A percentile compares a stretch with the other conserved stretches of the same genome.
phyloP scores from a whole-genome alignment of 768 basidiomycete species.

The Tricholoma terreum region DNA sequence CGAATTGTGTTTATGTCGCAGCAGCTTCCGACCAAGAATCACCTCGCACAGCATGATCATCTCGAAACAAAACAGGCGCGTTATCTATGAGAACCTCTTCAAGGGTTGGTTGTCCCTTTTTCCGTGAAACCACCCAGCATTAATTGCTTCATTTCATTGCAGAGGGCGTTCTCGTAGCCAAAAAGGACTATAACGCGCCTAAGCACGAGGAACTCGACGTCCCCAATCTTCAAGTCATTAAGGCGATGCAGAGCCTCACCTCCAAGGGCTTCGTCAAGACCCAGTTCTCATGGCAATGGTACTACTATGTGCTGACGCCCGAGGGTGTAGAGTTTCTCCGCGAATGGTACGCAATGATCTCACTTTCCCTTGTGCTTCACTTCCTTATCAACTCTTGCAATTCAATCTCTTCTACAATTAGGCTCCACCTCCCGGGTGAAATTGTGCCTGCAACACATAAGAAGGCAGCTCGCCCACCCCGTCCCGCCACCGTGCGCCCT shows the following conservation, averaged over 20 bases:
- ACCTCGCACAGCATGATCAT: constrained; percentile 82
- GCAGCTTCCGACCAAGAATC: constrained; percentile 34
- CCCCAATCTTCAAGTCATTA: constrained; percentile 69
- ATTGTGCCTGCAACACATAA: constrained; percentile 98
- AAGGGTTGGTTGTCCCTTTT: constrained; percentile 62
- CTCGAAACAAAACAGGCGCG: constrained; percentile 89
- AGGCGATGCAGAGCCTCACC: constrained; percentile 66
- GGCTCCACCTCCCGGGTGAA: constrained; percentile 92
- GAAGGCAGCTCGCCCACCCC: constrained; percentile 86
- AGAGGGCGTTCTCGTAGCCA: constrained; percentile 98
- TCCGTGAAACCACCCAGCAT: neutral
- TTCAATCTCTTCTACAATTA: constrained; percentile 30
- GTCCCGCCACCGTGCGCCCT: constrained; percentile 72
- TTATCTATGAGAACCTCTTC: constrained; percentile 99
- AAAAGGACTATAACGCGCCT: constrained; percentile 98
- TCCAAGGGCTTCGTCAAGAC: constrained; percentile 92
- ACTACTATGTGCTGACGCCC: constrained; percentile 95
- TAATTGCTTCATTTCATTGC: constrained; percentile 2
- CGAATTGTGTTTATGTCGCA: neutral
- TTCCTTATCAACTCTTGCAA: neutral
- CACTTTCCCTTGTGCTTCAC: neutral
- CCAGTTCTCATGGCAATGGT: constrained; percentile 99
- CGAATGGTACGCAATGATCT: constrained; percentile 58
- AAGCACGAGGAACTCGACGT: constrained; percentile 90
- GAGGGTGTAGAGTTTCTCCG: constrained; percentile 98